Percentiles rank a stretch among this genome's conserved stretches.
Conservation (phyloP, 441 rosid species). For the Flueggea neowawraea region DNA sequence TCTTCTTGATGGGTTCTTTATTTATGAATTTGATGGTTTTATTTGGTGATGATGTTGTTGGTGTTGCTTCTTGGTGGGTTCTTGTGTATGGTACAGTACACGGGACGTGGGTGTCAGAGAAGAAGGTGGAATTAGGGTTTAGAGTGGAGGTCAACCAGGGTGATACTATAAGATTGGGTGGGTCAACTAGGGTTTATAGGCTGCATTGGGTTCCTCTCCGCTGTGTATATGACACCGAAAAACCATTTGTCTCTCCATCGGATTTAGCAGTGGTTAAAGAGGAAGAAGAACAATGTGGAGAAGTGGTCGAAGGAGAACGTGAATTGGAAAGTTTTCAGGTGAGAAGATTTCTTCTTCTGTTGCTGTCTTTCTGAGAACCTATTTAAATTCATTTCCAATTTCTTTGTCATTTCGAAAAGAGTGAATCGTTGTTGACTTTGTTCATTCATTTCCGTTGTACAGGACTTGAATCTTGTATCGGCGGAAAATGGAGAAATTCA, state of each 20-base stretch:
- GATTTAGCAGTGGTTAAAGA: slow-evolving; percentile 31
- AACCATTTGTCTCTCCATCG: slow-evolving; percentile 38
- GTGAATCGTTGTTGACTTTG: neutral
- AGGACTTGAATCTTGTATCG: slow-evolving; percentile 18
- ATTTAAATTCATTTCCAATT: too few relatives aligned
- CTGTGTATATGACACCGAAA: slow-evolving; percentile 58
- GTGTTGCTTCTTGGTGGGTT: slow-evolving; percentile 8
- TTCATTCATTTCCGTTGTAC: slow-evolving; percentile 8
- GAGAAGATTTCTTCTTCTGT: slow-evolving; percentile 6
- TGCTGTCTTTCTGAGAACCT: too few relatives aligned
- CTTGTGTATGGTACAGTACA: slow-evolving; percentile 45
- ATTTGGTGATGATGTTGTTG: slow-evolving; percentile 3
- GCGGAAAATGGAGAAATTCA: slow-evolving; percentile 32
- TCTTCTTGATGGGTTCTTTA: too few relatives aligned
- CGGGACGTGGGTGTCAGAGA: slow-evolving; percentile 86
- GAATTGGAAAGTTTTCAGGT: slow-evolving; percentile 32
- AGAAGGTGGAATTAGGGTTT: slow-evolving; percentile 61
- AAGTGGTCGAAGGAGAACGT: slow-evolving; percentile 25
- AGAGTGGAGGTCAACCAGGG: slow-evolving; percentile 67
- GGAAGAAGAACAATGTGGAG: slow-evolving; percentile 29
- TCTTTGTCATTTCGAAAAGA: too few relatives aligned
- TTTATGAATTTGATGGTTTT: slow-evolving; percentile 3
- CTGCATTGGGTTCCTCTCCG: slow-evolving; percentile 82
- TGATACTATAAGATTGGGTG: slow-evolving; percentile 69
- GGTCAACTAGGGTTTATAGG: slow-evolving; percentile 77